These are phyloP conservation scores for Leccinellum luteum DNA, from an alignment of 768 basidiomycete species.

Conservation along the genomic window DNA sequence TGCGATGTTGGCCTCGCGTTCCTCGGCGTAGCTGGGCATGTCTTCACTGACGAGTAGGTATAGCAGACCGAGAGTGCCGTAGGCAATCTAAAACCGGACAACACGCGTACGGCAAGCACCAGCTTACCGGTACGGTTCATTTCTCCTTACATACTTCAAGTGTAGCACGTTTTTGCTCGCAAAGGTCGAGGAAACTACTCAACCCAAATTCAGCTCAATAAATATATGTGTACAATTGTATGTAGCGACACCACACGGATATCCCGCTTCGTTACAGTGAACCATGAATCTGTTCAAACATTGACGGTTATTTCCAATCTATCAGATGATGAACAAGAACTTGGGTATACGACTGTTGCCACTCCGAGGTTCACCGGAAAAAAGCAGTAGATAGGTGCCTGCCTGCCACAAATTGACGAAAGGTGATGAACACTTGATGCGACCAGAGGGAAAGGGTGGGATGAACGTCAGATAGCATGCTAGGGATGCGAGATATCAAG, in stretches of 20 bases:
- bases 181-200: background rate
- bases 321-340: conserved; percentile 6
- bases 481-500: conserved; percentile 21
- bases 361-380: conserved; percentile 1
- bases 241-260: background rate
- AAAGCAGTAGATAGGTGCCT: conserved; percentile 8
- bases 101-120: background rate
- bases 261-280: background rate
- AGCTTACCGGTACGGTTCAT: background rate
- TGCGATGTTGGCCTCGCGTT: conserved; percentile 36
- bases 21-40: conserved; percentile 31
- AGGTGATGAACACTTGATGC: background rate
- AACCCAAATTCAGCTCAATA: background rate
- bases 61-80: background rate
- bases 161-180: too few species aligned
- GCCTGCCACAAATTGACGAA: conserved; percentile 11
- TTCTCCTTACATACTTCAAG: too few species aligned
- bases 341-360: conserved; percentile 18
- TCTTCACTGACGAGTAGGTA: background rate
- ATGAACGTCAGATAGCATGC: conserved; percentile 20
- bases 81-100: background rate
- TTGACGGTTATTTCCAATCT: background rate
- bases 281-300: background rate
- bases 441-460: background rate
- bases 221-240: background rate